phyloP scores from a whole-genome alignment of 2,329 filamentous ascomycete genomes.

The Bipolaris bicolor region DNA sequence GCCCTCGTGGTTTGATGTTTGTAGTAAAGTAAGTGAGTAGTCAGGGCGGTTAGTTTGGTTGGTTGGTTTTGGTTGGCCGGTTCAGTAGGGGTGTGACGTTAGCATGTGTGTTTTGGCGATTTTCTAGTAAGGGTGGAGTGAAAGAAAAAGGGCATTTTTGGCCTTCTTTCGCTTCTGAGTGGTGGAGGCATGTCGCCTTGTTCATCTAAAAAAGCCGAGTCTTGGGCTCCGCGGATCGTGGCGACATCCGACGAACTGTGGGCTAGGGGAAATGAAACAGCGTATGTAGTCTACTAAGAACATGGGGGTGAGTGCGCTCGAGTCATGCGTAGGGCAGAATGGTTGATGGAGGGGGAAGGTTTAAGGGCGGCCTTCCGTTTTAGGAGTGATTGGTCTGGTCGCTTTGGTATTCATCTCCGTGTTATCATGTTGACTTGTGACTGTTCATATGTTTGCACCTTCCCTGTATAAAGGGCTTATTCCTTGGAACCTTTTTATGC shows the following conservation, averaged over 20 bases:
- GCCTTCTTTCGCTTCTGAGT: constrained; percentile 10
- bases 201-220: not conserved
- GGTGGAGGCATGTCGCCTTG: constrained; percentile 2
- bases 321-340: no score
- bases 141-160: not conserved
- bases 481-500: not conserved
- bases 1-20: constrained; percentile 18
- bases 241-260: not conserved
- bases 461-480: no score
- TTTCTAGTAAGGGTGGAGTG: constrained; percentile 8
- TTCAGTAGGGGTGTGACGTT: no score
- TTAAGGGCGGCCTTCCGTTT: no score
- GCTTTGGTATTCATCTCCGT: not conserved
- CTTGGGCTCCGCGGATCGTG: constrained; percentile 8
- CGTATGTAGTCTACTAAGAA: no score
- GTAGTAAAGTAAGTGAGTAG: not conserved
- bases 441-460: no score
- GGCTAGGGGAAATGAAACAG: no score
- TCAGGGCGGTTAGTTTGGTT: constrained; percentile 9
- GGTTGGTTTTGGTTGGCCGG: no score
- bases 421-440: not conserved
- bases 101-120: constrained; percentile 9
- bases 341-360: no score
- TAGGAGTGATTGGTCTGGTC: not conserved
- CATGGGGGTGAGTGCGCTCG: no score